These are phyloP conservation scores for Tetracentron sinense DNA, from an alignment of 164 flowering plant genomes.

Conservation along the genomic window DNA sequence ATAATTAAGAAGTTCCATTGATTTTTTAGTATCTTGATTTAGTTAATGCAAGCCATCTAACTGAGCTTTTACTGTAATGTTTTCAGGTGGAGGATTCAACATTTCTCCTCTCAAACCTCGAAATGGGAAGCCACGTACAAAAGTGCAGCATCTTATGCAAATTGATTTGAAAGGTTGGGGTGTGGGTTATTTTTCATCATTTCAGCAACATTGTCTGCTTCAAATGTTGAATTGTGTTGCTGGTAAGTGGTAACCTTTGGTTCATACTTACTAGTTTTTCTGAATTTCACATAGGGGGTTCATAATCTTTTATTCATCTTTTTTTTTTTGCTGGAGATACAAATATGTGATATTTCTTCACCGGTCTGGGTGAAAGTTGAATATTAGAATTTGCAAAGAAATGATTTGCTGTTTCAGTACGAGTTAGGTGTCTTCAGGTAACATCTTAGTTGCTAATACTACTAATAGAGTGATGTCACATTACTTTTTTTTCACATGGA, in stretches of 20 bases:
- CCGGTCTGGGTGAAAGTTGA: background rate
- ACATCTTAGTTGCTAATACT: background rate
- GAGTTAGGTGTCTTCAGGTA: background rate
- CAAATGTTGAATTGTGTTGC: slow-evolving; percentile 97
- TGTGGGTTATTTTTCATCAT: slow-evolving; percentile 75
- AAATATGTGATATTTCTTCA: too few relatives aligned
- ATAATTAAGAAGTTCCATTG: slow-evolving; percentile 1
- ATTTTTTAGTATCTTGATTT: background rate
- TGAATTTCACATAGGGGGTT: too few relatives aligned
- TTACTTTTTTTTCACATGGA: background rate
- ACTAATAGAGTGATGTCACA: slow-evolving; percentile 1
- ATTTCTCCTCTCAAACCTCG: slow-evolving; percentile 88
- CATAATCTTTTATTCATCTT: too few relatives aligned
- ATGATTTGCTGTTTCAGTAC: too few relatives aligned
- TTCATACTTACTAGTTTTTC: background rate
- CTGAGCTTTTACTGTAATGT: slow-evolving; percentile 1
- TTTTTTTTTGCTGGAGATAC: too few relatives aligned
- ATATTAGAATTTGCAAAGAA: background rate
- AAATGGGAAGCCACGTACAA: slow-evolving; percentile 85
- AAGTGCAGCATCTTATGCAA: slow-evolving; percentile 99
- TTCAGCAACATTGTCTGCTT: slow-evolving; percentile 92
- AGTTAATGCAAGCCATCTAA: background rate
- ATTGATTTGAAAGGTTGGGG: slow-evolving; percentile 99
- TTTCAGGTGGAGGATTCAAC: slow-evolving; percentile 92
- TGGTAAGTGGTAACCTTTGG: slow-evolving; percentile 42